phyloP scores from a whole-genome alignment of 2,329 filamentous ascomycete species.

The Fusarium nodosum region DNA sequence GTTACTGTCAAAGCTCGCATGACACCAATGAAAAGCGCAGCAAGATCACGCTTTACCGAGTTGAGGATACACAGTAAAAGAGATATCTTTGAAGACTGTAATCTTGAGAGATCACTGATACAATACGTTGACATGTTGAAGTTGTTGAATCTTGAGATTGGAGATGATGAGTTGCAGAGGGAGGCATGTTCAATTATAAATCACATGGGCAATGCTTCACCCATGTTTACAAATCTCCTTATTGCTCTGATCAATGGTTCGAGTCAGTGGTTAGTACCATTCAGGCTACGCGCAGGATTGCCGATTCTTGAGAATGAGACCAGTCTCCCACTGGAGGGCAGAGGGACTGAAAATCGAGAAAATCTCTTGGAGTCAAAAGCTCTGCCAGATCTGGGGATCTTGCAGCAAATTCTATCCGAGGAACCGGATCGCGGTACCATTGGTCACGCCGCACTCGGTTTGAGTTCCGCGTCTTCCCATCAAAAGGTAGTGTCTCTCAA shows the following conservation, averaged over 20 bases:
- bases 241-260: constrained; percentile 16
- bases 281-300: constrained; percentile 14
- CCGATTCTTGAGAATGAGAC: neutral
- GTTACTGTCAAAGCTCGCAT: constrained; percentile 41
- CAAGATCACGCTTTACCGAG: constrained; percentile 37
- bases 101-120: constrained; percentile 44
- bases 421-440: accelerated
- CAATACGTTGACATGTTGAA: constrained; percentile 24
- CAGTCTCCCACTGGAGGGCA: accelerated
- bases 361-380: neutral
- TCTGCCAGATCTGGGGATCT: neutral
- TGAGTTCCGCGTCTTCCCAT: accelerated
- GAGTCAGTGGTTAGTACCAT: constrained; percentile 19
- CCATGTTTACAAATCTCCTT: constrained; percentile 32
- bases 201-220: constrained; percentile 21
- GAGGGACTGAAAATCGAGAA: accelerated
- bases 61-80: constrained; percentile 49
- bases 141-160: constrained; percentile 11
- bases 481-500: constrained; percentile 17
- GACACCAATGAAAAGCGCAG: constrained; percentile 44
- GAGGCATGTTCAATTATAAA: constrained; percentile 37
- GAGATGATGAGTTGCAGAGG: constrained; percentile 31
- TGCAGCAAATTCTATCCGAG: neutral
- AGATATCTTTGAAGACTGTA: constrained; percentile 48
- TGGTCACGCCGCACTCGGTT: accelerated